phyloP scores from a whole-genome alignment of 2,329 filamentous ascomycete genomes.

The Nemania abortiva region DNA sequence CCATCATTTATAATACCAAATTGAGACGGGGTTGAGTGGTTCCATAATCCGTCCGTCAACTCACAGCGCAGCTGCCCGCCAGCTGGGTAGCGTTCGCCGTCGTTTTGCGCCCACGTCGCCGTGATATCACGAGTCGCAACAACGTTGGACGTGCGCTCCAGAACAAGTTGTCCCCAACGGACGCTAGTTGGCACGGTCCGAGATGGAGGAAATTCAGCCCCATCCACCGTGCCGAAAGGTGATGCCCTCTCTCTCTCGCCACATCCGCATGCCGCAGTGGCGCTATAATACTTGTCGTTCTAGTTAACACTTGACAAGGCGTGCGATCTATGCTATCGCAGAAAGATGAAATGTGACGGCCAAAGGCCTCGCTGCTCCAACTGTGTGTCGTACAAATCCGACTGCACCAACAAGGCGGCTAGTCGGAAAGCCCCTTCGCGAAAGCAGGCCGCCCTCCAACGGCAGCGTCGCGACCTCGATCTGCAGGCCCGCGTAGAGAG shows the following conservation, averaged over 20 bases:
- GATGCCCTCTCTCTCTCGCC: not conserved
- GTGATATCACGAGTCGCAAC: not conserved
- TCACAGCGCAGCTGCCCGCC: too few relatives aligned
- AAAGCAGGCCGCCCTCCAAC: conserved; percentile 29
- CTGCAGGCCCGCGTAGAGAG: conserved; percentile 37
- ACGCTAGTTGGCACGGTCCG: not conserved
- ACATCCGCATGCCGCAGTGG: not conserved
- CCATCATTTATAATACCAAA: not conserved
- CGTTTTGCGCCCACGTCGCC: too few relatives aligned
- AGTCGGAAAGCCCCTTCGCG: conserved; percentile 34
- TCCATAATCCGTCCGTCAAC: too few relatives aligned
- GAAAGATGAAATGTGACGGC: conserved; percentile 43
- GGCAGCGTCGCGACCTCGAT: not conserved
- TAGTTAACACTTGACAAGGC: conserved; percentile 27
- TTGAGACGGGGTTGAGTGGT: not conserved
- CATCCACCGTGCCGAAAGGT: not conserved
- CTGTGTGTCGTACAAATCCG: conserved; percentile 36
- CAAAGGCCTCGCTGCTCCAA: conserved; percentile 40
- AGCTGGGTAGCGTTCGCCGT: not conserved
- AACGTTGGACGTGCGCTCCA: not conserved
- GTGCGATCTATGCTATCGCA: conserved; percentile 43
- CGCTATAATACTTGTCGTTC: not conserved
- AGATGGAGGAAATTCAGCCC: not conserved
- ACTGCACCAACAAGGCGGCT: conserved; percentile 40
- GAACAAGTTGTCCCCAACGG: not conserved